Conservation (phyloP, 2,329 filamentous ascomycete species). For the Trichophyton mentagrophytes region DNA sequence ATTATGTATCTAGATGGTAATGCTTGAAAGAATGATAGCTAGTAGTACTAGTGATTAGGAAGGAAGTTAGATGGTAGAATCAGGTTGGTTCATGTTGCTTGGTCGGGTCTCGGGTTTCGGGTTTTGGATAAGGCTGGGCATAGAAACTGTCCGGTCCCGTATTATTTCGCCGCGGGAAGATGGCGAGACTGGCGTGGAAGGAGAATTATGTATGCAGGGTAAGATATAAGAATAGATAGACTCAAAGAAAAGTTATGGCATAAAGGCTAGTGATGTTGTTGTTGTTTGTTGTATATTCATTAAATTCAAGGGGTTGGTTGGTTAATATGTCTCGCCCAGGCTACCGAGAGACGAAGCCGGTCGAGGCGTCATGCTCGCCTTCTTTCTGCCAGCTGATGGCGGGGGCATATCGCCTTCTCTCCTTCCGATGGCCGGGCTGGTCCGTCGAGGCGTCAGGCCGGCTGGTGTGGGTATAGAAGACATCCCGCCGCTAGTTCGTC, state of each 20-base stretch:
- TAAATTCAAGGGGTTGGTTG: neutral
- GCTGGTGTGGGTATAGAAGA: slow-evolving; percentile 26
- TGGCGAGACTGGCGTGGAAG: neutral
- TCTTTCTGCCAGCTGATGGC: slow-evolving; percentile 26
- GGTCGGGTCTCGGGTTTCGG: neutral
- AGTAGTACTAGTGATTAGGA: neutral
- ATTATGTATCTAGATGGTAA: slow-evolving; percentile 4
- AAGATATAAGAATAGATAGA: too few species aligned
- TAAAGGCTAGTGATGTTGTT: neutral
- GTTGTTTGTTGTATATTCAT: neutral
- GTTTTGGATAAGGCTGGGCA: neutral
- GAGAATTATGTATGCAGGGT: neutral
- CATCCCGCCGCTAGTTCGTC: slow-evolving; percentile 38
- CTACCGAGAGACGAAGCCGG: slow-evolving; percentile 1
- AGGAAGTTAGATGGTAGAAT: neutral
- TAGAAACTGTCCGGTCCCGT: neutral
- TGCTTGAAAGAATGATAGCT: neutral
- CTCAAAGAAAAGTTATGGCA: neutral
- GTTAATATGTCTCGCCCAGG: slow-evolving; percentile 12
- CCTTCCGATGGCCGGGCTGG: slow-evolving; percentile 24
- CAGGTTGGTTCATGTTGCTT: neutral
- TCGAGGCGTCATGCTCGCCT: neutral
- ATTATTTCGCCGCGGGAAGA: neutral
- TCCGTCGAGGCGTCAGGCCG: slow-evolving; percentile 20
- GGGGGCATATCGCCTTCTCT: slow-evolving; percentile 36